These are phyloP conservation scores for Moniliophthora roreri DNA, from an alignment of 1,284 basidiomycete genomes.

Conservation along the genomic window DNA sequence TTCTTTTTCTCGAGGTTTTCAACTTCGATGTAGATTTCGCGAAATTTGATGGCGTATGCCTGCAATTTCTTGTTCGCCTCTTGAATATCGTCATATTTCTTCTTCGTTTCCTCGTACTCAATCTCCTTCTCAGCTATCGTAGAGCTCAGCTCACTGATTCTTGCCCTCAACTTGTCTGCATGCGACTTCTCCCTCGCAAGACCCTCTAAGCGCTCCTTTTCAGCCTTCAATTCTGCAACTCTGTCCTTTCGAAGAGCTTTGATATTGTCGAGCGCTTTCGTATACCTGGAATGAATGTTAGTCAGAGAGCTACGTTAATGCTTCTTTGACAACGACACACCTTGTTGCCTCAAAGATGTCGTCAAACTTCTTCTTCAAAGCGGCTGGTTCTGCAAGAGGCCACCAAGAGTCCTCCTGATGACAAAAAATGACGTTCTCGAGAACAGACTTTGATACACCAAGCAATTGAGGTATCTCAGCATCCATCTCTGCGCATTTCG, in stretches of 20 bases:
- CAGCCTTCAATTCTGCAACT: constrained; percentile 87
- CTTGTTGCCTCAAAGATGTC: constrained; percentile 99
- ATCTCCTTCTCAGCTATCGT: constrained; percentile 73
- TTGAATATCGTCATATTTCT: constrained; percentile 65
- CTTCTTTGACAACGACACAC: constrained; percentile 36
- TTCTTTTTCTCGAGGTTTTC: constrained; percentile 70
- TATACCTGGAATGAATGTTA: constrained; percentile 63
- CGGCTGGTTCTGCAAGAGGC: constrained; percentile 91
- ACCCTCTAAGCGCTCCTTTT: constrained; percentile 84
- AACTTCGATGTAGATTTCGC: constrained; percentile 77
- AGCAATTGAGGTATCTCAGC: constrained; percentile 88
- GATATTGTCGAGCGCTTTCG: constrained; percentile 95
- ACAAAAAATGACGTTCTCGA: constrained; percentile 99
- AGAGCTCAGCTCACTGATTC: constrained; percentile 65
- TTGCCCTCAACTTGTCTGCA: constrained; percentile 76
- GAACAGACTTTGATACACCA: constrained; percentile 96
- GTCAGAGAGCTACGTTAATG: not conserved
- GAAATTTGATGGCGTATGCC: constrained; percentile 82
- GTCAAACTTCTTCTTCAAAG: constrained; percentile 97
- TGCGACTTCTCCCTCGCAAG: constrained; percentile 85
- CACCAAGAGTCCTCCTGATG: constrained; percentile 99
- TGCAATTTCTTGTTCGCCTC: constrained; percentile 82
- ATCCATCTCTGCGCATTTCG: constrained; percentile 97
- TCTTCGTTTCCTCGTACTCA: constrained; percentile 72
- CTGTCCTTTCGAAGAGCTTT: constrained; percentile 90